These are phyloP conservation scores for Posidonia australis DNA, from an alignment of 106 monocot species.

Conservation along the genomic window DNA sequence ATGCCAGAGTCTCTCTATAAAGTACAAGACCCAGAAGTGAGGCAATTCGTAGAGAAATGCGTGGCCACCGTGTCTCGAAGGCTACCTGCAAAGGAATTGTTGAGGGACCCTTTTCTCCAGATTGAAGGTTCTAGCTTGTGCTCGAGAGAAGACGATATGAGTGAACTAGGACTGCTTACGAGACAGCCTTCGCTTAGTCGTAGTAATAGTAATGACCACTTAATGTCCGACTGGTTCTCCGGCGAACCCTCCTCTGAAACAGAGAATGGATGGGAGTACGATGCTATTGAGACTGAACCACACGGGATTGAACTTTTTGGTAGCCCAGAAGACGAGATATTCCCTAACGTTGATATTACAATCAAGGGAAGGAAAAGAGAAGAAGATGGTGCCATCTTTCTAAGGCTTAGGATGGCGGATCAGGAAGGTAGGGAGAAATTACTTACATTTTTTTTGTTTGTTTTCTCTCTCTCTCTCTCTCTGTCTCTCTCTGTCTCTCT, in stretches of 20 bases:
- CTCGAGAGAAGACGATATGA: constrained; percentile 12
- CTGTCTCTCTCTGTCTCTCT: too few relatives aligned
- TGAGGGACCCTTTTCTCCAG: constrained; percentile 84
- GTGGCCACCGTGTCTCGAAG: constrained; percentile 52
- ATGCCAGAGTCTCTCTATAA: constrained; percentile 68
- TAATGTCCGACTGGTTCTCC: constrained; percentile 13
- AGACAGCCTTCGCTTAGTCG: constrained; percentile 30
- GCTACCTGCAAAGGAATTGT: constrained; percentile 63
- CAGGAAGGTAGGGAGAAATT: constrained; percentile 41
- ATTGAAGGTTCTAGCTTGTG: constrained; percentile 20
- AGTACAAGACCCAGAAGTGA: constrained; percentile 61
- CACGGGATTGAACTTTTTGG: constrained; percentile 59
- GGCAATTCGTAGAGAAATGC: constrained; percentile 81
- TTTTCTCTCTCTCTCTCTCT: too few relatives aligned
- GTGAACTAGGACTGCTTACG: constrained; percentile 6
- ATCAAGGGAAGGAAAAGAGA: constrained; percentile 74
- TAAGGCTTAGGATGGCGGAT: constrained; percentile 73
- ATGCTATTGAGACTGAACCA: constrained; percentile 16
- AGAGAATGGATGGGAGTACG: constrained; percentile 41
- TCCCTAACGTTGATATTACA: constrained; percentile 48
- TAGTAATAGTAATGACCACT: constrained; percentile 20
- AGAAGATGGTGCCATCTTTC: constrained; percentile 72
- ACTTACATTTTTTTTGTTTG: too few relatives aligned
- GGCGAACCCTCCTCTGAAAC: constrained; percentile 11
- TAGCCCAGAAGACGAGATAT: constrained; percentile 50